A percentile compares a stretch with the other conserved stretches of the same genome.
These are phyloP conservation scores for Echinosophora koreensis DNA, from an alignment of 306 rosid genomes.

Conservation along the genomic window DNA sequence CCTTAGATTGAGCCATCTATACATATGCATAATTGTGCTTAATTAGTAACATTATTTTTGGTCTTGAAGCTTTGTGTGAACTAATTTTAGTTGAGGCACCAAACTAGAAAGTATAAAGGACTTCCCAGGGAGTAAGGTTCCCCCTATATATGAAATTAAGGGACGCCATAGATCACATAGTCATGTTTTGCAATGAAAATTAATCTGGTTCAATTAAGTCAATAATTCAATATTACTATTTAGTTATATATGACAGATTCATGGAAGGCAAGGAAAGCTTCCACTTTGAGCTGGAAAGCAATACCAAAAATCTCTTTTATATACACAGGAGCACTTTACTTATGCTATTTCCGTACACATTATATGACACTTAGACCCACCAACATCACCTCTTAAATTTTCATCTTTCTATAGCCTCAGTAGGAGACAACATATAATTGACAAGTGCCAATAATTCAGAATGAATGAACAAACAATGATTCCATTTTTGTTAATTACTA, in stretches of 20 bases:
- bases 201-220: background rate
- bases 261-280: background rate
- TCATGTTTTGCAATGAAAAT: background rate
- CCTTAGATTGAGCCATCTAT: background rate
- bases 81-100: background rate
- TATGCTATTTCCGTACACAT: conserved; percentile 23
- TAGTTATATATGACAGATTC: background rate
- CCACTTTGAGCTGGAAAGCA: conserved; percentile 38
- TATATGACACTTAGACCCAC: conserved; percentile 44
- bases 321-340: background rate
- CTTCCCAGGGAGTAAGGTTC: background rate
- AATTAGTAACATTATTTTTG: background rate
- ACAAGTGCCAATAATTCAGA: background rate
- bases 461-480: background rate
- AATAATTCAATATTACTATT: background rate
- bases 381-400: conserved; percentile 5
- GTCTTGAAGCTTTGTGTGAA: background rate
- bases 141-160: background rate
- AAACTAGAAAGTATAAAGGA: background rate
- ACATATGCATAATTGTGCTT: background rate
- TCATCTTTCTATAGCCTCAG: background rate
- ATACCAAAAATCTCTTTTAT: conserved; percentile 12
- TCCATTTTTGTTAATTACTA: background rate
- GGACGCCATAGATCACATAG: background rate
- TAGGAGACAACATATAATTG: background rate